These are phyloP conservation scores for Ambrosia hybrid DNA, from an alignment of 140 eudicot genomes.

Conservation along the genomic window DNA sequence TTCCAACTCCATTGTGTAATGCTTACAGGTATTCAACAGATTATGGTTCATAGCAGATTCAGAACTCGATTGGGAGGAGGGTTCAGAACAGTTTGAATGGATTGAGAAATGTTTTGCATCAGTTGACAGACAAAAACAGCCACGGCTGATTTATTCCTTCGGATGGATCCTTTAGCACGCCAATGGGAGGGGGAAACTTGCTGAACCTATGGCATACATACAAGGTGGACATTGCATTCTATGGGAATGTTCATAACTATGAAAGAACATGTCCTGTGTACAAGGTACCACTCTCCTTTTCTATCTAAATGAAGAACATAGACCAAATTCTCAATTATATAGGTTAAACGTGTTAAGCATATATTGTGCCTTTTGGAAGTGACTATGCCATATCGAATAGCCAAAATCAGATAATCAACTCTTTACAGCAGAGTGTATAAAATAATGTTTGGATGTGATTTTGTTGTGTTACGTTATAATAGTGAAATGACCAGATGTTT, in stretches of 20 bases:
- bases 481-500: too few species aligned
- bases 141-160: slow-evolving; percentile 55
- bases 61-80: slow-evolving; percentile 73
- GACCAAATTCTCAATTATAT: too few species aligned
- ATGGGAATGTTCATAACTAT: slow-evolving; percentile 62
- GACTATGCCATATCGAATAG: too few species aligned
- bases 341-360: slow-evolving; percentile 34
- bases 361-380: too few species aligned
- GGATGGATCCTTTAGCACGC: slow-evolving; percentile 62
- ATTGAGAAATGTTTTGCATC: slow-evolving; percentile 59
- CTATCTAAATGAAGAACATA: too few species aligned
- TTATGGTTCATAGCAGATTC: slow-evolving; percentile 64
- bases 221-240: slow-evolving; percentile 61
- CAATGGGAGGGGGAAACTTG: slow-evolving; percentile 60
- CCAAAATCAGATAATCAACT: too few species aligned
- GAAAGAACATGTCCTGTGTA: slow-evolving; percentile 61
- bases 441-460: too few species aligned
- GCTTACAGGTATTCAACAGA: slow-evolving; percentile 50
- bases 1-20: background rate
- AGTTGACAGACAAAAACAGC: slow-evolving; percentile 54
- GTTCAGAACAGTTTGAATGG: slow-evolving; percentile 55
- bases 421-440: too few species aligned
- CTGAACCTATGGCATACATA: slow-evolving; percentile 62
- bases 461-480: too few species aligned
- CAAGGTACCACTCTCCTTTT: slow-evolving; percentile 36